Base-by-base conservation (phyloP, 164 flowering plant genomes). In the Platanus orientalis region DNA sequence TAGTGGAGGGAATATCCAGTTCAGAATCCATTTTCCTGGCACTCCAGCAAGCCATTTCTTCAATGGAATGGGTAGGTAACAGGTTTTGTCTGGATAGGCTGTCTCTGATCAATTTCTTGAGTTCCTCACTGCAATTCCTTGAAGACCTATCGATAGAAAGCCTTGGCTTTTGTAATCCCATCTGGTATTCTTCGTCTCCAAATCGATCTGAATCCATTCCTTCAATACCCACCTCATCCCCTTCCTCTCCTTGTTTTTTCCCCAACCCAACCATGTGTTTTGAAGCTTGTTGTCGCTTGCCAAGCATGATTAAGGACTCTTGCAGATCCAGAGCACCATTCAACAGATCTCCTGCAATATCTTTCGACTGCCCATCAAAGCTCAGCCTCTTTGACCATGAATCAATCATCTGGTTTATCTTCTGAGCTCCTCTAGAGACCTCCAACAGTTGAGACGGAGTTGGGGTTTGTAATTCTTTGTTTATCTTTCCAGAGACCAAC, bases 281-380 rank as follows among this genome's bases (percentile, higher is more conserved):
- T 1, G 96, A 79, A 44, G 86, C 87, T 69, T 86, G 86, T 67
- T 88, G 98, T 66, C 89, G 57, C 70, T 82, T 81, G 11, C 84
- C 78, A 32, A 92, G 84, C 92, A 86, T 81, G 54, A 56, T 45
- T 5, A 89, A 63, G 17, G 96, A 92, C 63, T 86, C 91, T 36
- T 92, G 89, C 68, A 92, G 78, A 70, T 89, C 92, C 67, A 88
- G 80, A 73, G 98, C 88, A 47, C 95, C 96, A 68, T 68, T 81
- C 60, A 88, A 67, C 75, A 92, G 62, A 69, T 85, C 89, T 53
- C 71, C 71, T 3, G 95, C 93, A n/a, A 84, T 73, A 63, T 80
- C 80, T 26, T 77, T 71, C 1, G 89, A 68, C 27, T 72, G 70
- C 57, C 73, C 77, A 26, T 75, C 81, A 17, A 71, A 63, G 62